Evolutionary conservation across 352 stramenopile species (phyloP).

Genomic region (Phytopythium litorale): DNA sequence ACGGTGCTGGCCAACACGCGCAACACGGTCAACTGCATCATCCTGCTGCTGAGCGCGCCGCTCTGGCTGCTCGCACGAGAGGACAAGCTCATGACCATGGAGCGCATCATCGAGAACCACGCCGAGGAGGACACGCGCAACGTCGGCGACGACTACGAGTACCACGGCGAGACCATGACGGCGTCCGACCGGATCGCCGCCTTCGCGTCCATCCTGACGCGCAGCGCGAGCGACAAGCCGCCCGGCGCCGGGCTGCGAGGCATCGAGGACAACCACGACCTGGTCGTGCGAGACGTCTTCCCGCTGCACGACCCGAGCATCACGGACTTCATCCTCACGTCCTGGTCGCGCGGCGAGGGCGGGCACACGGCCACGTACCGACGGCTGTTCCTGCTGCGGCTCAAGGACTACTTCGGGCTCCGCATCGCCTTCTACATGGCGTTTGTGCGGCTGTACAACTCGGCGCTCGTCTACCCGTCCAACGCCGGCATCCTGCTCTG

Average conservation of each 20-base stretch:
- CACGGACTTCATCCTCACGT: conserved; percentile 54
- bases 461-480: conserved; percentile 40
- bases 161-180: conserved; percentile 51
- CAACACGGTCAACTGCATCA: conserved; percentile 32
- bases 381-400: conserved; percentile 44
- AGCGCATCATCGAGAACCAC: conserved; percentile 55
- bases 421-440: conserved; percentile 57
- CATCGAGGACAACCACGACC: conserved; percentile 50
- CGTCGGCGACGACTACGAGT: conserved; percentile 52
- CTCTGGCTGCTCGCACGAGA: conserved; percentile 54
- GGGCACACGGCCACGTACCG: conserved; percentile 13
- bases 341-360: conserved; percentile 30
- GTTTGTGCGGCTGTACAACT: conserved; percentile 58
- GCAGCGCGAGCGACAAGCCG: conserved; percentile 35
- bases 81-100: conserved; percentile 63
- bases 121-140: conserved; percentile 44
- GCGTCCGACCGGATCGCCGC: conserved; percentile 41
- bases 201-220: conserved; percentile 54
- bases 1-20: conserved; percentile 55
- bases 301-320: conserved; percentile 59
- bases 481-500: conserved; percentile 43
- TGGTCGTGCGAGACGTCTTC: conserved; percentile 49
- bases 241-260: conserved; percentile 41
- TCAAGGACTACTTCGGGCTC: conserved; percentile 65
- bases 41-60: conserved; percentile 51